A percentile compares a stretch with the other conserved stretches of the same genome.
These are phyloP conservation scores for Mucor saturninus DNA, from an alignment of 371 early-diverging fungal genomes.

Conservation along the genomic window DNA sequence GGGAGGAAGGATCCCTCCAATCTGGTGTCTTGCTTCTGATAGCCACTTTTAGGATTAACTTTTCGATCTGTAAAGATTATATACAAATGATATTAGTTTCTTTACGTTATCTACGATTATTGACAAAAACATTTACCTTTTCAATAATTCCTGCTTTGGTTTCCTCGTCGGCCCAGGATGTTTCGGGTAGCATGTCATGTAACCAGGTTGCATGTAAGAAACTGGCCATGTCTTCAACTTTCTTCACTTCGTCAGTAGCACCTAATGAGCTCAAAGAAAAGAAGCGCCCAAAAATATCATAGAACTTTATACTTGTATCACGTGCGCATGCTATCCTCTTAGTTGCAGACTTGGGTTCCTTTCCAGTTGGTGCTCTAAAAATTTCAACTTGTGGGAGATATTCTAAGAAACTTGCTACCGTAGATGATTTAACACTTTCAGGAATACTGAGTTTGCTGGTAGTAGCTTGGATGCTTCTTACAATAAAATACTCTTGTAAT, in stretches of 20 bases:
- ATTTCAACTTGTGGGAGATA: too few relatives aligned
- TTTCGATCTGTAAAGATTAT: constrained; percentile 20
- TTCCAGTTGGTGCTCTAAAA: too few relatives aligned
- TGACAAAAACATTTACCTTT: constrained; percentile 29
- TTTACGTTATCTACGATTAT: too few relatives aligned
- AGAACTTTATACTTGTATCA: background rate
- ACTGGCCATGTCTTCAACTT: constrained; percentile 35
- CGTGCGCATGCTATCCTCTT: background rate
- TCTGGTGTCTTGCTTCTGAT: constrained; percentile 53
- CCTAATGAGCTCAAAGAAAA: constrained; percentile 33
- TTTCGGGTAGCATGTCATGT: constrained; percentile 35
- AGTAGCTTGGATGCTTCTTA: too few relatives aligned
- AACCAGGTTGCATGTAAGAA: constrained; percentile 37
- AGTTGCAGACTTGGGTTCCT: too few relatives aligned
- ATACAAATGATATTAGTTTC: too few relatives aligned
- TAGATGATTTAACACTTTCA: too few relatives aligned
- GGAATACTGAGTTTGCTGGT: too few relatives aligned
- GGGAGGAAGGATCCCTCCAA: constrained; percentile 41
- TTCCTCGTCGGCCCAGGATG: constrained; percentile 57
- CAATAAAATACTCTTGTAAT: background rate
- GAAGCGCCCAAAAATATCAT: constrained; percentile 19
- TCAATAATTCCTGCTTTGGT: constrained; percentile 50
- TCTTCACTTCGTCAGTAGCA: constrained; percentile 33
- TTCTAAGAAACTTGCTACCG: too few relatives aligned
- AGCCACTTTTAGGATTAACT: constrained; percentile 44